phyloP scores from a whole-genome alignment of 2,329 filamentous ascomycete species.

The Leptographium procerum region DNA sequence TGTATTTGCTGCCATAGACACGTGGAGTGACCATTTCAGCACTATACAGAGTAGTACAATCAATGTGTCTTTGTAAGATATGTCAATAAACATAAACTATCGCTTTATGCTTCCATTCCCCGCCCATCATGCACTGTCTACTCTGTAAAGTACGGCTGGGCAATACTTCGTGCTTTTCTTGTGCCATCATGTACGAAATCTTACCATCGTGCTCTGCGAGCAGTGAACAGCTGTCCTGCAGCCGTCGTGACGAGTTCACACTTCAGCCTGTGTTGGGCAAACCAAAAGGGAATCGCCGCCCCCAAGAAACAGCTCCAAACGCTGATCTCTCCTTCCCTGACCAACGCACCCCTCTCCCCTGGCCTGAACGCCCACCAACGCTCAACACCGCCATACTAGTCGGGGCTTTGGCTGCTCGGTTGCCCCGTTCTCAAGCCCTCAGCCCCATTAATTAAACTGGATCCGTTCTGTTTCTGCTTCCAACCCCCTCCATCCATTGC shows the following conservation, averaged over 20 bases:
- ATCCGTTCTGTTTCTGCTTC: not conserved
- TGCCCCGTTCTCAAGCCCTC: slow-evolving; percentile 1
- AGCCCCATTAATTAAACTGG: slow-evolving; percentile 6
- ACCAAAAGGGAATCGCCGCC: not conserved
- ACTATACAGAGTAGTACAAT: no score
- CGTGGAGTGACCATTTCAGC: no score
- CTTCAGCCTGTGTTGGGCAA: no score
- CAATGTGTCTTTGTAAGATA: no score
- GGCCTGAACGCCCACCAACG: not conserved
- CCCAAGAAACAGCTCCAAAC: not conserved
- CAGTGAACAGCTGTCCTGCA: not conserved
- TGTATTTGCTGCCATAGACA: no score
- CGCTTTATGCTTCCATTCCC: no score
- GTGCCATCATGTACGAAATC: no score
- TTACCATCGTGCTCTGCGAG: no score
- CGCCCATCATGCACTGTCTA: no score
- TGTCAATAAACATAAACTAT: no score
- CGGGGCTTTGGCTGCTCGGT: not conserved
- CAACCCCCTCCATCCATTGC: not conserved
- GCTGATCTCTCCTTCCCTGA: not conserved
- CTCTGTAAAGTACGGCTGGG: no score
- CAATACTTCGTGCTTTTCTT: no score
- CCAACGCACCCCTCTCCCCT: not conserved
- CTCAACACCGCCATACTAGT: not conserved
- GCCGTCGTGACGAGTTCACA: not conserved